Percentiles rank a stretch among this genome's conserved stretches.
phyloP scores from a whole-genome alignment of 2,329 filamentous ascomycete species.

The Endoconidiophora laricicola region DNA sequence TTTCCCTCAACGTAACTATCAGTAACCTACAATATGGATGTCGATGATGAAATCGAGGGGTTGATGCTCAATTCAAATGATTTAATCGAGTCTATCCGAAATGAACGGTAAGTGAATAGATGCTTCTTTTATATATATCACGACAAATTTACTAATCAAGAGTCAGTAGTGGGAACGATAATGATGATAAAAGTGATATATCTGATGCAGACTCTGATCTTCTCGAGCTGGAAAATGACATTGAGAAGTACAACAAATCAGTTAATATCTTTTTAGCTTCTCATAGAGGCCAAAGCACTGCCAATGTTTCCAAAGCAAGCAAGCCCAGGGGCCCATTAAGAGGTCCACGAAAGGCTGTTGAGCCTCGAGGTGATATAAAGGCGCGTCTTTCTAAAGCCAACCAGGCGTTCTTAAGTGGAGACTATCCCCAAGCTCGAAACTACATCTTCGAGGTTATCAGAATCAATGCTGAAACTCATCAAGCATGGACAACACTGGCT shows the following conservation, averaged over 20 bases:
- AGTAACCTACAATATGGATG: not conserved
- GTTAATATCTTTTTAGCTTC: constrained; percentile 25
- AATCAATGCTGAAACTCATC: constrained; percentile 49
- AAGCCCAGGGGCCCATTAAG: constrained; percentile 18
- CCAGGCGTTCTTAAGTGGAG: constrained; percentile 45
- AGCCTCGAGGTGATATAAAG: constrained; percentile 57
- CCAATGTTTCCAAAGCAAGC: constrained; percentile 10
- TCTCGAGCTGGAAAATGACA: constrained; percentile 28
- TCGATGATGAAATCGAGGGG: constrained; percentile 4
- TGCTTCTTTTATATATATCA: not conserved
- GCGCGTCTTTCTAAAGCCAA: constrained; percentile 49
- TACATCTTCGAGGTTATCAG: constrained; percentile 47
- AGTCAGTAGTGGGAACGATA: not conserved
- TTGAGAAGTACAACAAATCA: constrained; percentile 27
- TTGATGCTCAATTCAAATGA: constrained; percentile 5
- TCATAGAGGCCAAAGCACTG: constrained; percentile 16
- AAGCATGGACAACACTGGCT: constrained; percentile 46
- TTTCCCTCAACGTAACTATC: not conserved
- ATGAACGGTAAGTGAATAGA: constrained; percentile 7
- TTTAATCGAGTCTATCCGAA: constrained; percentile 8
- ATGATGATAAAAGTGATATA: constrained; percentile 16
- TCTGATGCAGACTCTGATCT: constrained; percentile 29
- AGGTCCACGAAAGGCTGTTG: constrained; percentile 43
- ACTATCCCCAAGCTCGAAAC: constrained; percentile 42
- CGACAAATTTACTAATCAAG: not conserved